Evolutionary conservation across 345 rosid species (phyloP).

Genomic region (Eucalyptus sp.): DNA sequence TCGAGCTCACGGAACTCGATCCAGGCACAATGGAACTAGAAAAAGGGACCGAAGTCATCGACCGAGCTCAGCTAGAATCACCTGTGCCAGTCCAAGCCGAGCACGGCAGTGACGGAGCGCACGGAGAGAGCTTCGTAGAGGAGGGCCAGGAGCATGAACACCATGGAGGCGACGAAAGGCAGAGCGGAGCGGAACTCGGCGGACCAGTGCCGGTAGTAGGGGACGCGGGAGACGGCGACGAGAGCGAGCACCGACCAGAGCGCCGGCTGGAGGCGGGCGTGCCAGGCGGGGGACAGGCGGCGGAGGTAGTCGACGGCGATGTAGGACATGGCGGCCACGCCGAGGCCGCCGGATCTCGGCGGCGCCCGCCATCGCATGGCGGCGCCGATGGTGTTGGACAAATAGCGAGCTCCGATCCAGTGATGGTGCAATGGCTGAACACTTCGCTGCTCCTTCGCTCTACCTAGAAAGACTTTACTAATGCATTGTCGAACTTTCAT

Average conservation of each 20-base stretch:
- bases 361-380: conserved; percentile 25
- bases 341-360: conserved; percentile 44
- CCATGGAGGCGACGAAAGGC: conserved; percentile 66
- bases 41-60: neutral
- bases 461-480: neutral
- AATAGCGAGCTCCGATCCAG: neutral
- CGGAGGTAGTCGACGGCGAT: conserved; percentile 81
- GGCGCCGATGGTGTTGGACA: neutral
- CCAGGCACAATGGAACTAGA: neutral
- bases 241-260: conserved; percentile 70
- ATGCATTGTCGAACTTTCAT: neutral
- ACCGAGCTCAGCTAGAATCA: neutral
- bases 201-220: conserved; percentile 80
- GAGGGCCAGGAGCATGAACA: conserved; percentile 66
- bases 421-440: neutral
- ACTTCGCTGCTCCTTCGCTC: neutral
- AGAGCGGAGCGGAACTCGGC: conserved; percentile 60
- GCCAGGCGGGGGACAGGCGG: conserved; percentile 70
- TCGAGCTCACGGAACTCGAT: neutral
- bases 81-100: conserved; percentile 94
- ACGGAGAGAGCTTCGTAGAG: conserved; percentile 82
- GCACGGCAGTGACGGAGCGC: conserved; percentile 81
- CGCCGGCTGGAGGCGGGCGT: conserved; percentile 65
- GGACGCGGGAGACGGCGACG: conserved; percentile 56
- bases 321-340: conserved; percentile 71